phyloP scores from a whole-genome alignment of 805 yeast species.

The Starmerella roubikii region DNA sequence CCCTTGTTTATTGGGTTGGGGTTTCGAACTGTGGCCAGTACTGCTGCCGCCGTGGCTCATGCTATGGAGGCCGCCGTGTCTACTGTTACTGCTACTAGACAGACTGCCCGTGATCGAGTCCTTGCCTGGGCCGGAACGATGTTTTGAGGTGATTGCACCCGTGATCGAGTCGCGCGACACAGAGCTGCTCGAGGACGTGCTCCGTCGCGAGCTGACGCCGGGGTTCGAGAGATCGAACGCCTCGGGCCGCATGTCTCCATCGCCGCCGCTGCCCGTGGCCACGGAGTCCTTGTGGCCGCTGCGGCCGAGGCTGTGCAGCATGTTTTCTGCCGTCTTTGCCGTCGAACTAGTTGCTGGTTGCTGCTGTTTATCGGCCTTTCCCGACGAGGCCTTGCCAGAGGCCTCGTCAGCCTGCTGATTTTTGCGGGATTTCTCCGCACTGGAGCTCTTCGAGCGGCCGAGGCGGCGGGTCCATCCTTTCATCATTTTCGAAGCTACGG shows the following conservation, averaged over 20 bases:
- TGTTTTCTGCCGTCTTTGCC: constrained; percentile 2
- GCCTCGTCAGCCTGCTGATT: background rate
- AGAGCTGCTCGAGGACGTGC: constrained; percentile 4
- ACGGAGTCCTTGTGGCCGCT: no score
- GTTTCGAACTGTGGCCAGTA: constrained; percentile 3
- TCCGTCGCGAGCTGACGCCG: constrained; percentile 21
- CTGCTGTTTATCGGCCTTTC: no score
- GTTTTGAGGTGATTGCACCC: constrained; percentile 5
- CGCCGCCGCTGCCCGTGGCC: background rate
- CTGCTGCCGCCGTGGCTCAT: no score
- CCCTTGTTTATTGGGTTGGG: constrained; percentile 5
- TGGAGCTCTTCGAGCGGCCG: constrained; percentile 22
- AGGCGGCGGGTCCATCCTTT: constrained; percentile 30
- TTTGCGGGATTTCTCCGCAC: constrained; percentile 20
- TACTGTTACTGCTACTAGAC: no score
- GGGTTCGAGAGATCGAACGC: constrained; percentile 22
- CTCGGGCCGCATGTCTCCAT: constrained; percentile 20
- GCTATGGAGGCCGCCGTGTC: no score
- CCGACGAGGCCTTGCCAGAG: no score
- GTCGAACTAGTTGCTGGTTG: background rate
- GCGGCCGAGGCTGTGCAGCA: no score
- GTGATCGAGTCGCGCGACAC: constrained; percentile 8
- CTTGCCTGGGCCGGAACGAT: constrained; percentile 6
- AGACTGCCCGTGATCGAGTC: no score
- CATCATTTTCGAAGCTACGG: constrained; percentile 24